A percentile compares a stretch with the other conserved stretches of the same genome.
phyloP scores from a whole-genome alignment of 1,139 yeast species.

The Hanseniaspora sp. region DNA sequence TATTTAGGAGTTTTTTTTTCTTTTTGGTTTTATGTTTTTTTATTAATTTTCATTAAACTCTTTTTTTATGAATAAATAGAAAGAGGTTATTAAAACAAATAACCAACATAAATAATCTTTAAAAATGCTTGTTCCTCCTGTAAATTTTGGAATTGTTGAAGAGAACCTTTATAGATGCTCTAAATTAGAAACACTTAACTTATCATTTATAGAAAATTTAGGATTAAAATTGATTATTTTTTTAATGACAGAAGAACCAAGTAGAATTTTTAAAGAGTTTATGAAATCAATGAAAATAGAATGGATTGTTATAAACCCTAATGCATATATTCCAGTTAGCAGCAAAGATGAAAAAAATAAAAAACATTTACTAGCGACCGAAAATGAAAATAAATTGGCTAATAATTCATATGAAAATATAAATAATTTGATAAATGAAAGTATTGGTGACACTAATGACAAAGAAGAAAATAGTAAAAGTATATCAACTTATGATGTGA shows the following conservation, averaged over 20 bases:
- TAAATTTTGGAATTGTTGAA: conserved; percentile 67
- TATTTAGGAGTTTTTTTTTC: too few relatives aligned
- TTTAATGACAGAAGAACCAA: conserved; percentile 63
- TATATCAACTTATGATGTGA: conserved; percentile 1
- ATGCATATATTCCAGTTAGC: conserved; percentile 22
- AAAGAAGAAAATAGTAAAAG: background rate
- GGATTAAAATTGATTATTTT: conserved; percentile 47
- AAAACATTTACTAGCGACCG: conserved; percentile 16
- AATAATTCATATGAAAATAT: background rate
- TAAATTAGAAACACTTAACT: conserved; percentile 32
- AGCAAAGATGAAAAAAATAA: conserved; percentile 24
- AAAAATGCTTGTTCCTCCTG: conserved; percentile 64
- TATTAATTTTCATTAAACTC: too few relatives aligned
- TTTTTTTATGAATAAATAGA: too few relatives aligned
- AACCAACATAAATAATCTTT: background rate
- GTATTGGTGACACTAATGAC: background rate
- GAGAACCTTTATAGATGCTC: conserved; percentile 44
- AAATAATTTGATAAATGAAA: too few relatives aligned
- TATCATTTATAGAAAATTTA: conserved; percentile 57
- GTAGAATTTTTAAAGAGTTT: conserved; percentile 34
- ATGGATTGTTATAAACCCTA: conserved; percentile 25
- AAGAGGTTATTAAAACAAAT: too few relatives aligned
- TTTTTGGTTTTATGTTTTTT: too few relatives aligned
- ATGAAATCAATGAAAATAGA: conserved; percentile 27
- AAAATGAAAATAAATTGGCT: background rate